A percentile compares a stretch with the other conserved stretches of the same genome.
These are phyloP conservation scores for Phytophthora agathidicida DNA, from an alignment of 352 stramenopile genomes.

Conservation along the genomic window DNA sequence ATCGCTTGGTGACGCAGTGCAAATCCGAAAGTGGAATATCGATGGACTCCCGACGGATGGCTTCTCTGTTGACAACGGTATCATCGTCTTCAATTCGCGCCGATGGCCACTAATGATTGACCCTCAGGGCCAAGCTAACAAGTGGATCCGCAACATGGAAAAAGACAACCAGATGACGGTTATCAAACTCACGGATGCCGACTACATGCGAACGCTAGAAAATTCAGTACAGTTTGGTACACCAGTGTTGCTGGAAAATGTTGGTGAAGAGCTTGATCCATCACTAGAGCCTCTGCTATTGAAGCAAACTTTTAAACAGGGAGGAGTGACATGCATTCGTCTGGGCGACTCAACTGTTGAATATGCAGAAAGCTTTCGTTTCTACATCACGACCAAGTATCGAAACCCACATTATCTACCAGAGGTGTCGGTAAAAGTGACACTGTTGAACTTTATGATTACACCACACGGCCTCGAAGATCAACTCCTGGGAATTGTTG, in stretches of 20 bases:
- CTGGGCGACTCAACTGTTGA: slow-evolving; percentile 94
- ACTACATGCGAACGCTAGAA: slow-evolving; percentile 94
- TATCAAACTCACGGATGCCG: slow-evolving; percentile 94
- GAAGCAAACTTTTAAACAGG: slow-evolving; percentile 95
- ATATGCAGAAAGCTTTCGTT: slow-evolving; percentile 92
- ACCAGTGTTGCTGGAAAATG: slow-evolving; percentile 92
- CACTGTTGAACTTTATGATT: slow-evolving; percentile 96
- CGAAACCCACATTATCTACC: slow-evolving; percentile 94
- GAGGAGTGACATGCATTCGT: slow-evolving; percentile 91
- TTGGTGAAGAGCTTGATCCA: slow-evolving; percentile 93
- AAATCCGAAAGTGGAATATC: slow-evolving; percentile 95
- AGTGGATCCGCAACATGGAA: slow-evolving; percentile 97
- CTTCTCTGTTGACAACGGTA: slow-evolving; percentile 95
- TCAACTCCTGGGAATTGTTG: slow-evolving; percentile 93
- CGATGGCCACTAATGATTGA: slow-evolving; percentile 97
- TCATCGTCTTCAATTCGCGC: slow-evolving; percentile 94
- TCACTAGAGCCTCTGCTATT: slow-evolving; percentile 93
- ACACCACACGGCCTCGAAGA: slow-evolving; percentile 93
- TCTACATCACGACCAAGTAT: slow-evolving; percentile 96
- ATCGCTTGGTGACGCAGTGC: slow-evolving; percentile 91
- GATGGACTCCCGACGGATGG: slow-evolving; percentile 93
- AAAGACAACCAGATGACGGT: slow-evolving; percentile 89
- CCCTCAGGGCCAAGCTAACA: slow-evolving; percentile 94
- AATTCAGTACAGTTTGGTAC: slow-evolving; percentile 93
- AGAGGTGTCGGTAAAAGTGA: slow-evolving; percentile 94